phyloP scores from a whole-genome alignment of 139 green algal genomes.

The Chlamydomonas sphaeroides region DNA sequence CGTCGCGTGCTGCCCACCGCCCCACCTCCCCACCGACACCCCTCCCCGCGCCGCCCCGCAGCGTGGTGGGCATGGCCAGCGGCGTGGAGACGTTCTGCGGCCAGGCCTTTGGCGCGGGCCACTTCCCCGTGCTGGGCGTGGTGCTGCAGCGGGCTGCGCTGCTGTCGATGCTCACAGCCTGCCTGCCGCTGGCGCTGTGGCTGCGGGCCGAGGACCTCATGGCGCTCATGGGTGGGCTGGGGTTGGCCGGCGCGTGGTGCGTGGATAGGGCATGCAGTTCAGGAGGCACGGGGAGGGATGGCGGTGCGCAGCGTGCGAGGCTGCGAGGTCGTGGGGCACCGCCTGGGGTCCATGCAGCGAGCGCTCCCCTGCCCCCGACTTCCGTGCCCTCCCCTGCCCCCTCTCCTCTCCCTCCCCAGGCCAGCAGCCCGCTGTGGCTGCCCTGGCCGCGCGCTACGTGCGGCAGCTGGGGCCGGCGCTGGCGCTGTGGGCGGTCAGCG shows the following conservation, averaged over 20 bases:
- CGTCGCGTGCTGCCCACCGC: background rate
- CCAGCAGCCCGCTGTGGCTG: conserved; percentile 29
- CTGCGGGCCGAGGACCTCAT: conserved; percentile 10
- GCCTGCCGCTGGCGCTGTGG: conserved; percentile 23
- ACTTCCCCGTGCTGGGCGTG: conserved; percentile 13
- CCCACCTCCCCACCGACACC: too few species aligned
- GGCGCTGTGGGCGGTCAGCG: conserved; percentile 4
- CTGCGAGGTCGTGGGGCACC: too few species aligned
- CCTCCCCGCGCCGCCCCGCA: background rate
- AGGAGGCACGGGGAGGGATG: too few species aligned
- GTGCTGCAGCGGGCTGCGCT: conserved; percentile 34
- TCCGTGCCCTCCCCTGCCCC: background rate
- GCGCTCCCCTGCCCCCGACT: too few species aligned
- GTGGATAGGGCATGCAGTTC: too few species aligned
- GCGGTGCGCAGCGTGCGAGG: too few species aligned
- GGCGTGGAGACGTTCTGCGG: conserved; percentile 41
- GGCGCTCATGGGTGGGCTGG: background rate
- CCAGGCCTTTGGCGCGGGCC: conserved; percentile 23
- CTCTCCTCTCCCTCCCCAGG: background rate
- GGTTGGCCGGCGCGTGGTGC: too few species aligned
- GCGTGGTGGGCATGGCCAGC: conserved; percentile 28
- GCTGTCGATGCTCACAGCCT: conserved; percentile 19
- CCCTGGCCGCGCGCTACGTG: conserved; percentile 5
- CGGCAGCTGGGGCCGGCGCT: conserved; percentile 23
- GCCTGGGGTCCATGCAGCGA: too few species aligned